phyloP scores from a whole-genome alignment of 139 green algal species.

The Nannochloris sp. region DNA sequence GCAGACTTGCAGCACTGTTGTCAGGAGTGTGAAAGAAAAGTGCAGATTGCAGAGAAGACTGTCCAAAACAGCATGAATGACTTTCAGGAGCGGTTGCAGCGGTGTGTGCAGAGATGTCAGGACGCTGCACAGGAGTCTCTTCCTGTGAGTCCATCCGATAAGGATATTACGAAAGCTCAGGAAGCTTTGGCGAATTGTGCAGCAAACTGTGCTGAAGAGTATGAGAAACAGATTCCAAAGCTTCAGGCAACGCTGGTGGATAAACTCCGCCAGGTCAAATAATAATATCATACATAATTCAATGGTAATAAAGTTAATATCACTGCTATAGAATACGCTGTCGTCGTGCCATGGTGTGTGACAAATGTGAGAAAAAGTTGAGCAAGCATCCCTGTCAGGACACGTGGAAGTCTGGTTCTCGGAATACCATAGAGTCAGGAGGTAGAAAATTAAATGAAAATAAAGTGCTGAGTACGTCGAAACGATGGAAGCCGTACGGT shows the following conservation, averaged over 20 bases:
- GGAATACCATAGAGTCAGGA: slow-evolving; percentile 36
- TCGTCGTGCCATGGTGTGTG: slow-evolving; percentile 48
- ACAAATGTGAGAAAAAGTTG: slow-evolving; percentile 67
- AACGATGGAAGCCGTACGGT: slow-evolving; percentile 44
- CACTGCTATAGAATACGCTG: too few relatives aligned
- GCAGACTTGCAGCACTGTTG: slow-evolving; percentile 21
- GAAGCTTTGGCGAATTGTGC: slow-evolving; percentile 21
- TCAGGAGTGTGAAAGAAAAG: slow-evolving; percentile 14
- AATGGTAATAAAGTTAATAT: too few relatives aligned
- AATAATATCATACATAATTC: too few relatives aligned
- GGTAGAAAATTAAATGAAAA: slow-evolving; percentile 68
- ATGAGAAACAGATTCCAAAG: slow-evolving; percentile 28
- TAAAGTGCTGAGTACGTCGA: slow-evolving; percentile 54
- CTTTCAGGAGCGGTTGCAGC: slow-evolving; percentile 30
- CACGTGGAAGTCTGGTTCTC: slow-evolving; percentile 54
- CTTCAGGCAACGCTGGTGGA: slow-evolving; percentile 12
- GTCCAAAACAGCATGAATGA: slow-evolving; percentile 17
- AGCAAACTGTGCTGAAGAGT: slow-evolving; percentile 36
- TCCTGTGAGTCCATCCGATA: slow-evolving; percentile 18
- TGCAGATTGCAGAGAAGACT: slow-evolving; percentile 14
- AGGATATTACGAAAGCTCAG: slow-evolving; percentile 32
- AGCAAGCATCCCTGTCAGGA: slow-evolving; percentile 48
- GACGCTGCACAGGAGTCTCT: slow-evolving; percentile 29
- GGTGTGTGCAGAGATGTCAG: slow-evolving; percentile 28
- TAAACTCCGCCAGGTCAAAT: slow-evolving; percentile 6